Conservation (phyloP, 768 basidiomycete species). For the Baorangia bicolor region DNA sequence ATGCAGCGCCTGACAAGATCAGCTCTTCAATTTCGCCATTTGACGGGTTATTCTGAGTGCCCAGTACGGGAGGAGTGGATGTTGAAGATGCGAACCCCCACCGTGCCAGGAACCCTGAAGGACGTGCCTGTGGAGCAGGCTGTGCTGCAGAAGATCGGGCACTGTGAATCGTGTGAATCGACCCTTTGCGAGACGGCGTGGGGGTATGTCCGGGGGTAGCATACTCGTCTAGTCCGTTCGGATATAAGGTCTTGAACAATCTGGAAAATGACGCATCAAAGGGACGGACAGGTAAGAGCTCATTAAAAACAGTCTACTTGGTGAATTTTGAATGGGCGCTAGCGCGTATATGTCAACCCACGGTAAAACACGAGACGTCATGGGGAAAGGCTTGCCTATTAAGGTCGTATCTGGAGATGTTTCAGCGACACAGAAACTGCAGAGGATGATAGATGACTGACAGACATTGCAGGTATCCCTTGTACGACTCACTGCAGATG, state of each 20-base stretch:
- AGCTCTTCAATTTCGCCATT: slow-evolving; percentile 70
- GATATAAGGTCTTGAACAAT: slow-evolving; percentile 67
- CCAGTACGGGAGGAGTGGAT: slow-evolving; percentile 9
- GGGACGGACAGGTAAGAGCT: neutral
- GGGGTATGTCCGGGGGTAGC: slow-evolving; percentile 39
- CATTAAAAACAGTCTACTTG: slow-evolving; percentile 43
- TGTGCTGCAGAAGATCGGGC: slow-evolving; percentile 19
- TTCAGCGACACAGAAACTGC: slow-evolving; percentile 6
- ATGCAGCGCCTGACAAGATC: slow-evolving; percentile 73
- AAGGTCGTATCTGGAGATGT: slow-evolving; percentile 40
- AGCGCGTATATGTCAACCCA: slow-evolving; percentile 20
- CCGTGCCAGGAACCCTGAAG: slow-evolving; percentile 39
- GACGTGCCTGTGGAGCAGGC: slow-evolving; percentile 13
- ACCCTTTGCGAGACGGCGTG: slow-evolving; percentile 36
- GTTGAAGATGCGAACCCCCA: slow-evolving; percentile 27
- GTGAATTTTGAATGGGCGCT: slow-evolving; percentile 73
- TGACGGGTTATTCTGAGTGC: slow-evolving; percentile 24
- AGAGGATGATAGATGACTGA: slow-evolving; percentile 33
- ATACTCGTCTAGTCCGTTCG: slow-evolving; percentile 51
- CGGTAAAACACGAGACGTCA: neutral
- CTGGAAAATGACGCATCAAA: slow-evolving; percentile 32
- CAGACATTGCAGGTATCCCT: slow-evolving; percentile 79
- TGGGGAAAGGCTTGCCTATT: slow-evolving; percentile 47
- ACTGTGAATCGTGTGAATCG: slow-evolving; percentile 21
- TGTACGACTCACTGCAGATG: slow-evolving; percentile 63